phyloP scores from a whole-genome alignment of 164 flowering plant species.

The Liriodendron chinense region DNA sequence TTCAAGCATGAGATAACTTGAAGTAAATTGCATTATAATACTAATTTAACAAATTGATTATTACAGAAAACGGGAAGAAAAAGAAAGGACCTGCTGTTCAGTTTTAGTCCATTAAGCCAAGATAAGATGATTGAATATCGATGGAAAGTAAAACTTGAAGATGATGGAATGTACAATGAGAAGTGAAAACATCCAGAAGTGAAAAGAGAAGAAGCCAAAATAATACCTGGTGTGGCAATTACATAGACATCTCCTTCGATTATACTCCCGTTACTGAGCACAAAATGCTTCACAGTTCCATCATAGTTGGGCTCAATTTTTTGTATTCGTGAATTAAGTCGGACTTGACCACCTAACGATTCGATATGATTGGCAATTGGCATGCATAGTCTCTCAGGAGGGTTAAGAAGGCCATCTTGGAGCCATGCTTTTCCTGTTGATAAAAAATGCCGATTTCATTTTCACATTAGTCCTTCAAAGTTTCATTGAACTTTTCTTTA shows the following conservation, averaged over 20 bases:
- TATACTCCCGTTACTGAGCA: slow-evolving; percentile 55
- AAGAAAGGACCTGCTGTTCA: background rate
- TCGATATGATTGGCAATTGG: slow-evolving; percentile 83
- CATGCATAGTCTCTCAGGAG: slow-evolving; percentile 96
- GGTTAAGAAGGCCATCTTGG: slow-evolving; percentile 98
- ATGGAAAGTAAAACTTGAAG: background rate
- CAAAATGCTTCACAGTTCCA: slow-evolving; percentile 70
- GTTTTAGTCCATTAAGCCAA: background rate
- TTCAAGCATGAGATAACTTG: background rate
- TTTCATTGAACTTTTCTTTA: background rate
- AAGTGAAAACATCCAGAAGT: background rate
- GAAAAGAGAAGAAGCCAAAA: background rate
- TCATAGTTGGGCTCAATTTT: slow-evolving; percentile 75
- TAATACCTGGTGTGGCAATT: slow-evolving; percentile 83
- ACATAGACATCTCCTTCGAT: slow-evolving; percentile 91
- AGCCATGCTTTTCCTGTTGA: too few relatives aligned
- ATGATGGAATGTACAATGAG: background rate
- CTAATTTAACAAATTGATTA: background rate
- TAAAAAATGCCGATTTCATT: slow-evolving; percentile 17
- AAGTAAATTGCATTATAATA: background rate
- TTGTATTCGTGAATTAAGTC: slow-evolving; percentile 72
- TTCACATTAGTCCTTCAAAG: background rate
- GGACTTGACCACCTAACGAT: slow-evolving; percentile 83
- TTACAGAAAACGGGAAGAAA: background rate
- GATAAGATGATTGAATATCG: background rate